Base-by-base conservation (phyloP, 495 filamentous ascomycete genomes). In the Cenococcum geophilum region DNA sequence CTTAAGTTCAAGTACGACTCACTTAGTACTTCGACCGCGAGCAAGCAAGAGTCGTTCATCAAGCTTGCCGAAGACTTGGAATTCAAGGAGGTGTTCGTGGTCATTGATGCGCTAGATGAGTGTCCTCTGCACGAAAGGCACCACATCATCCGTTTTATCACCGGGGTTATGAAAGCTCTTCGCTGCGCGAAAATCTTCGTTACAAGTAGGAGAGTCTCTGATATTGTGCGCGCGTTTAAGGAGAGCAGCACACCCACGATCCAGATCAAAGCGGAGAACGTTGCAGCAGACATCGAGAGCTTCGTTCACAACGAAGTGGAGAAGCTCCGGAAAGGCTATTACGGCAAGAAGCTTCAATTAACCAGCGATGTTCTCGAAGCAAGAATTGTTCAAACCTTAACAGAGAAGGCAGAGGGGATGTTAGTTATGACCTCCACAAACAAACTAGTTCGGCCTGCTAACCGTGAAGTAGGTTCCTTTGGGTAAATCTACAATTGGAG, bases 91-190 rank as follows among this genome's bases (percentile, higher is more conserved):
- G 57, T 60, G 16, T 60, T 18, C 47, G 27, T 60, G 21, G 45
- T 60, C 4, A 53, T 60, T 5, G 57, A 60, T 53, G 57, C 57
- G 16, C 21, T 60, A 14, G 57, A 60, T 42, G 57, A 60, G 22
- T 60, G 57, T 25, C 57, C 47, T 32, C 1, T 5, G 48, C 4
- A 36, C 14, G 48, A 60, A 25, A 60, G 57, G 47, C 43, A 50
- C 12, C 3, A 53, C 1, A 52, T 60, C 10, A 35, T 60, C 14
- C 12, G 16, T 1, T 60, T 60, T 35, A 27, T 60, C 22, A 52
- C 27, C 3, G 48, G 53, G 25, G 20, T 36, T 18, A 36, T 21
- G 1, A 60, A 53, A 1, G 18, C 2, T 6, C 21, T 52, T 1
- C 57, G 3, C 4, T 53, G 57, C 27, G 48, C 48, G 16, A 60